Evolutionary conservation across 2,329 filamentous ascomycete species (phyloP).

Genomic region (Celoporthe dispersa): DNA sequence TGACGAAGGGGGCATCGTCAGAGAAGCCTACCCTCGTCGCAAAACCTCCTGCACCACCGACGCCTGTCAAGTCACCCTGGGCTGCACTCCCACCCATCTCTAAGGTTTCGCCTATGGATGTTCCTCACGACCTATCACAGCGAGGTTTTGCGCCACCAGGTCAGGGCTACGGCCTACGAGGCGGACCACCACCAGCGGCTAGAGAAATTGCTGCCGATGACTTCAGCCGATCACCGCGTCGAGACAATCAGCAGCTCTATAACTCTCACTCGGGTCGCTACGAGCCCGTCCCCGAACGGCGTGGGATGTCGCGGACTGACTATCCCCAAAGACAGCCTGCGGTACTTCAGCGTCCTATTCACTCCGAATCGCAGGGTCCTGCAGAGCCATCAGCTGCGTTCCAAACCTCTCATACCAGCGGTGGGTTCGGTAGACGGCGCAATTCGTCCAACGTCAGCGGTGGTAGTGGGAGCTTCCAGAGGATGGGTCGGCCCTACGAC

Average conservation of each 20-base stretch:
- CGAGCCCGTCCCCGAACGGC: slow-evolving; percentile 82
- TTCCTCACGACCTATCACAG: slow-evolving; percentile 40
- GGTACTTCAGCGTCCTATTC: slow-evolving; percentile 74
- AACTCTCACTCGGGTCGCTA: slow-evolving; percentile 96
- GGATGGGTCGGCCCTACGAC: slow-evolving; percentile 52
- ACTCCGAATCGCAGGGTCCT: slow-evolving; percentile 64
- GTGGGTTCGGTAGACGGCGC: slow-evolving; percentile 75
- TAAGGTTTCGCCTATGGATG: slow-evolving; percentile 73
- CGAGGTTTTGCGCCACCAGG: slow-evolving; percentile 56
- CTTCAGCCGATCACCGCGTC: slow-evolving; percentile 83
- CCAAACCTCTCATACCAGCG: slow-evolving; percentile 73
- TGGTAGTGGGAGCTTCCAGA: slow-evolving; percentile 72
- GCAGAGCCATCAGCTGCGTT: slow-evolving; percentile 87
- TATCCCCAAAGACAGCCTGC: slow-evolving; percentile 71
- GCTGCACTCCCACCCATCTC: slow-evolving; percentile 84
- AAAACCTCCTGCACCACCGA: slow-evolving; percentile 69
- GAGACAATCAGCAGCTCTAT: slow-evolving; percentile 82
- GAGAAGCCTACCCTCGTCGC: slow-evolving; percentile 76
- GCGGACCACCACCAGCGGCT: slow-evolving; percentile 57
- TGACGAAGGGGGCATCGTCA: slow-evolving; percentile 61
- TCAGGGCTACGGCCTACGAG: slow-evolving; percentile 59
- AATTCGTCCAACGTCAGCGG: slow-evolving; percentile 92
- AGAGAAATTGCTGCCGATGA: slow-evolving; percentile 94
- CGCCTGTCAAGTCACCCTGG: slow-evolving; percentile 89
- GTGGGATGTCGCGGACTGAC: slow-evolving; percentile 71